Evolutionary conservation across 192 early-diverging fungal species (phyloP).

Genomic region (Backusella westeae): DNA sequence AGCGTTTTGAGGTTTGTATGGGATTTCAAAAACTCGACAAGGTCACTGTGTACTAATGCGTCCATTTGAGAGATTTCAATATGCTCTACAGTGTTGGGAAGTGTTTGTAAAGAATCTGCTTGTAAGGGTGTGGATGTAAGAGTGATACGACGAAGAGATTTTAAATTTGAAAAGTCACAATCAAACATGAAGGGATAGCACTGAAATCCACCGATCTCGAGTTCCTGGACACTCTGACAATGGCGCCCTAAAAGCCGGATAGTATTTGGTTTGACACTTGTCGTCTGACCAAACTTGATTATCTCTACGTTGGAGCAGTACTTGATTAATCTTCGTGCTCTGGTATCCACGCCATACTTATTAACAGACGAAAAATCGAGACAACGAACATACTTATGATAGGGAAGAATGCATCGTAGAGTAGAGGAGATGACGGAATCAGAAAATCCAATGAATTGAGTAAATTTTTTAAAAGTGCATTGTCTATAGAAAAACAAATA

Average conservation of each 20-base stretch:
- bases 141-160: neutral
- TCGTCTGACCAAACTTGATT: neutral
- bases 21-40: neutral
- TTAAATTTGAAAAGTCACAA: slow-evolving; percentile 2
- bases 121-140: slow-evolving; percentile 1
- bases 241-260: neutral
- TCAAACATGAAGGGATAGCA: slow-evolving; percentile 8
- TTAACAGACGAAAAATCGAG: neutral
- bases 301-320: neutral
- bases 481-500: neutral
- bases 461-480: neutral
- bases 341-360: slow-evolving; percentile 1
- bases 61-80: neutral
- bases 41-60: neutral
- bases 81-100: neutral
- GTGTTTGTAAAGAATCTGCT: neutral
- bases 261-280: neutral
- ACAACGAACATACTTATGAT: neutral
- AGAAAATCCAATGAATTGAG: slow-evolving; percentile 3
- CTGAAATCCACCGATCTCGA: neutral
- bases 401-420: neutral
- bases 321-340: neutral
- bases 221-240: neutral
- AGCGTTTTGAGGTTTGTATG: neutral
- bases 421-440: neutral